These are phyloP conservation scores for Hypomontagnella submonticulosa DNA, from an alignment of 495 filamentous ascomycete genomes.

Conservation along the genomic window DNA sequence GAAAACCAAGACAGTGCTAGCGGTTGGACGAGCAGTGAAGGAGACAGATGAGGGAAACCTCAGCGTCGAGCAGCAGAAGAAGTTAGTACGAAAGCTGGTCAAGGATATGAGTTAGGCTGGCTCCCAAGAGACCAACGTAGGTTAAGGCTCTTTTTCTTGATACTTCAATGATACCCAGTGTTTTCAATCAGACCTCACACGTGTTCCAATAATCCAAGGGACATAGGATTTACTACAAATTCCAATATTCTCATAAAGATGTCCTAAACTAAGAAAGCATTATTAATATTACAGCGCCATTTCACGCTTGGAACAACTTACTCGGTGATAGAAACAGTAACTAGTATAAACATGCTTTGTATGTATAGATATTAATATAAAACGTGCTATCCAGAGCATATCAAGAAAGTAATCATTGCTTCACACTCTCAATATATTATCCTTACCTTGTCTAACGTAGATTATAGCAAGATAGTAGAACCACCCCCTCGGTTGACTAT, in stretches of 20 bases:
- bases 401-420: background rate
- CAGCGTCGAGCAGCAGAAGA: constrained; percentile 78
- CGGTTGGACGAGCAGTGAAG: constrained; percentile 82
- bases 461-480: background rate
- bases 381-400: background rate
- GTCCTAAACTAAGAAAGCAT: too few relatives aligned
- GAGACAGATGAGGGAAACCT: constrained; percentile 77
- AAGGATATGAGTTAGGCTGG: constrained; percentile 55
- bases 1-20: constrained; percentile 70
- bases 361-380: background rate
- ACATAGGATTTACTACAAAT: too few relatives aligned
- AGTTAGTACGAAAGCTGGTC: constrained; percentile 74
- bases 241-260: too few relatives aligned
- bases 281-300: too few relatives aligned
- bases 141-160: constrained; percentile 26
- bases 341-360: background rate
- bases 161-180: constrained; percentile 41
- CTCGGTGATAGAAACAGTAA: background rate
- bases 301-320: too few relatives aligned
- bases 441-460: background rate
- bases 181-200: background rate
- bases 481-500: background rate
- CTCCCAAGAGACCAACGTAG: constrained; percentile 1
- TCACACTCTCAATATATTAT: background rate
- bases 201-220: too few relatives aligned